Evolutionary conservation across 2,329 filamentous ascomycete species (phyloP).

Genomic region (Aspergillus fijiensis): DNA sequence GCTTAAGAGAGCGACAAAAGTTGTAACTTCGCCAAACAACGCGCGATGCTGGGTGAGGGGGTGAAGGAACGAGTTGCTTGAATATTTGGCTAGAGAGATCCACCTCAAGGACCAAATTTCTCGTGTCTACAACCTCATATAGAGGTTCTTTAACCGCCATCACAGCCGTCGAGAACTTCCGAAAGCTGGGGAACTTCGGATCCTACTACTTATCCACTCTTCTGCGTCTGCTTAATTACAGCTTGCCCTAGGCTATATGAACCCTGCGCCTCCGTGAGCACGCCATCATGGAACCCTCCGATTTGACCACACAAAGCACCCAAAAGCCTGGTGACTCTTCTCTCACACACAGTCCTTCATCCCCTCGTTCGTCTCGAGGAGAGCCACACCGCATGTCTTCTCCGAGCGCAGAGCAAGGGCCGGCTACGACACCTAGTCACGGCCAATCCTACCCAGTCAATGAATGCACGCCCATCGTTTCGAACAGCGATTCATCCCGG

Average conservation of each 20-base stretch:
- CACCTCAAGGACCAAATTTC: background rate
- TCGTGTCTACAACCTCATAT: background rate
- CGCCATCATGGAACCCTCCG: slow-evolving; percentile 37
- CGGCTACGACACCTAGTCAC: slow-evolving; percentile 19
- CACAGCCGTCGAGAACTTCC: background rate
- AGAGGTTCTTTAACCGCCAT: background rate
- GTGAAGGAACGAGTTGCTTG: background rate
- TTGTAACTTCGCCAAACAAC: background rate
- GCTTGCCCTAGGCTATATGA: slow-evolving; percentile 8
- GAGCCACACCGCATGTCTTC: slow-evolving; percentile 25
- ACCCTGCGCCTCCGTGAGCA: slow-evolving; percentile 26
- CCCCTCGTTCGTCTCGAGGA: slow-evolving; percentile 16
- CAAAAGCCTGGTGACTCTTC: slow-evolving; percentile 21
- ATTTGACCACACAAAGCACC: slow-evolving; percentile 26
- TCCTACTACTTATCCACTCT: slow-evolving; percentile 11
- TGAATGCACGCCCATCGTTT: slow-evolving; percentile 37
- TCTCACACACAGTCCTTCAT: slow-evolving; percentile 26
- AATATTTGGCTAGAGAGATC: background rate
- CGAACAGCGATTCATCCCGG: slow-evolving; percentile 19
- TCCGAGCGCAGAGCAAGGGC: slow-evolving; percentile 21
- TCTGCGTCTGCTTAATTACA: slow-evolving; percentile 2
- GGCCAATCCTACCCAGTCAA: slow-evolving; percentile 20
- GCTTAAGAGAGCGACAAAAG: background rate
- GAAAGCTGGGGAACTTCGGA: slow-evolving; percentile 12
- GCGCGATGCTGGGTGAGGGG: background rate